A percentile compares a stretch with the other conserved stretches of the same genome.
Conservation (phyloP, 2,329 filamentous ascomycete species). For the Aspergillus sp. region DNA sequence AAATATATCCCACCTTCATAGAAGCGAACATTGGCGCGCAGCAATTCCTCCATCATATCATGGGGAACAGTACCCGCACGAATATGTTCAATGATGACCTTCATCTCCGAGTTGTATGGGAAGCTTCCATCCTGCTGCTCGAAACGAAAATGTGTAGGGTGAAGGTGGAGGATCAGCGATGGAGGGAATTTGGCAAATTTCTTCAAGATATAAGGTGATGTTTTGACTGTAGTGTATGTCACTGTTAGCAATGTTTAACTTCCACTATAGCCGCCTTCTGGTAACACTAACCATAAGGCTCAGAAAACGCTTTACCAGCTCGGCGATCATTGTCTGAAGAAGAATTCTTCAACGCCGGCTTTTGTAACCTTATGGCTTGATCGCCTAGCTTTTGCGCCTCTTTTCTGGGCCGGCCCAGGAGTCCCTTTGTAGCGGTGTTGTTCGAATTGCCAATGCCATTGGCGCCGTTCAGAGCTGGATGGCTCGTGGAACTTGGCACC, state of each 20-base stretch:
- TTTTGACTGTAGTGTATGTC: constrained; percentile 59
- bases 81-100: constrained; percentile 74
- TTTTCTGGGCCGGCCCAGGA: constrained; percentile 56
- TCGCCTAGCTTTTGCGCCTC: constrained; percentile 51
- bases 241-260: constrained; percentile 17
- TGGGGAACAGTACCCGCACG: constrained; percentile 77
- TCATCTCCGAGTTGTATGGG: constrained; percentile 89
- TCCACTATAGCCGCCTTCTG: neutral
- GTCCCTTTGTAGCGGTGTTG: constrained; percentile 25
- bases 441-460: constrained; percentile 30
- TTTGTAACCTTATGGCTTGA: constrained; percentile 31
- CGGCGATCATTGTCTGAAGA: constrained; percentile 34
- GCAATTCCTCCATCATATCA: constrained; percentile 79
- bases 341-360: constrained; percentile 33
- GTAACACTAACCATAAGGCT: constrained; percentile 45
- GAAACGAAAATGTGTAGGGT: constrained; percentile 84
- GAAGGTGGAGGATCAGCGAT: constrained; percentile 82
- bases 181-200: constrained; percentile 73
- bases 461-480: constrained; percentile 46
- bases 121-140: constrained; percentile 93
- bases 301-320: constrained; percentile 39
- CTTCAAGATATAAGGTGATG: constrained; percentile 74
- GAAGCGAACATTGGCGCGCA: constrained; percentile 70
- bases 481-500: constrained; percentile 40
- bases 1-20: constrained; percentile 67